Percentiles rank a stretch among this genome's conserved stretches.
phyloP scores from a whole-genome alignment of 768 basidiomycete genomes.

The Chalciporus chontae region DNA sequence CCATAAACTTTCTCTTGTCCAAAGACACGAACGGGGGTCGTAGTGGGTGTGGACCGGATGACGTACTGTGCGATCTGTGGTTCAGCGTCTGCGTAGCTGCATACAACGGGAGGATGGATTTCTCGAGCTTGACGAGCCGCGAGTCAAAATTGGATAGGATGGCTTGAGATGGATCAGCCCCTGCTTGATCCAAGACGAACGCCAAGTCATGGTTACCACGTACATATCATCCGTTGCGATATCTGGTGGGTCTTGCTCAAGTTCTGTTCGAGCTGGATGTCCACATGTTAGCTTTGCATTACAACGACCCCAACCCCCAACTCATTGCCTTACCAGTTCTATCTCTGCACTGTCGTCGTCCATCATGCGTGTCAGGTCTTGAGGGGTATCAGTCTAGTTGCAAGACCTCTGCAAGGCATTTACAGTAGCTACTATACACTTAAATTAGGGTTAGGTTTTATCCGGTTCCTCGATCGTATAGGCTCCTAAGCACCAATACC shows the following conservation, averaged over 20 bases:
- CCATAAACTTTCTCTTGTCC: not conserved
- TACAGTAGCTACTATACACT: not conserved
- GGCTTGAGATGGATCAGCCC: slow-evolving; percentile 47
- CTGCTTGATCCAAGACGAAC: not conserved
- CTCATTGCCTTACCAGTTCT: slow-evolving; percentile 15
- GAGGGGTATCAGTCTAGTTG: not conserved
- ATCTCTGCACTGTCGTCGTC: slow-evolving; percentile 29
- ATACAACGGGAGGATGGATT: slow-evolving; percentile 82
- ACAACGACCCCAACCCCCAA: not conserved
- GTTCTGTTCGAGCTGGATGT: slow-evolving; percentile 74
- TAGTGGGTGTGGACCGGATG: not conserved
- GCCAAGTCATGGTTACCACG: slow-evolving; percentile 22
- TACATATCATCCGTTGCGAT: slow-evolving; percentile 84
- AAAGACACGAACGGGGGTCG: not conserved
- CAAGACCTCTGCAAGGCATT: too few relatives aligned
- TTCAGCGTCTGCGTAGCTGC: slow-evolving; percentile 74
- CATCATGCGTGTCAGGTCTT: slow-evolving; percentile 1
- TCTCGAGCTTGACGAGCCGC: slow-evolving; percentile 78
- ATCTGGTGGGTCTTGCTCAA: slow-evolving; percentile 82
- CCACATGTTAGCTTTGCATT: not conserved
- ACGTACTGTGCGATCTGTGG: slow-evolving; percentile 66
- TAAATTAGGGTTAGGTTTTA: not conserved
- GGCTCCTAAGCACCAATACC: too few relatives aligned
- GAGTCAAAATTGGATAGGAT: slow-evolving; percentile 83
- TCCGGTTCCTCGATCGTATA: not conserved